phyloP scores from a whole-genome alignment of 164 flowering plant genomes.

The Magnolia officinalis region DNA sequence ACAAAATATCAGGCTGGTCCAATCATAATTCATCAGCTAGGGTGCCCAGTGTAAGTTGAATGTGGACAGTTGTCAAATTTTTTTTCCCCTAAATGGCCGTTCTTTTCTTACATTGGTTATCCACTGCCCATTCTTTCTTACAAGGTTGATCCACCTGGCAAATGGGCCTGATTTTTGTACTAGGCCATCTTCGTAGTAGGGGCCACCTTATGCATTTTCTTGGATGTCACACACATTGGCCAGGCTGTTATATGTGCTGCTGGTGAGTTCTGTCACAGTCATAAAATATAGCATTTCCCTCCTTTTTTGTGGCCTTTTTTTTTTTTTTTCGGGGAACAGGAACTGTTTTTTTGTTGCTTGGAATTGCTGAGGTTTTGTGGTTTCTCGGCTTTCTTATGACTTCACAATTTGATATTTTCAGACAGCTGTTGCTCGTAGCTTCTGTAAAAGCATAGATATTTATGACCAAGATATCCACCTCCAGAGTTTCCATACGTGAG shows the following conservation, averaged over 20 bases:
- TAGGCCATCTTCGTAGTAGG: too few species aligned
- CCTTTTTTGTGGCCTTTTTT: background rate
- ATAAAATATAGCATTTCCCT: too few species aligned
- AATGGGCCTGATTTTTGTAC: too few species aligned
- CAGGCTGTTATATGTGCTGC: background rate
- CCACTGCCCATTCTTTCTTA: too few species aligned
- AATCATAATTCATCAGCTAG: too few species aligned
- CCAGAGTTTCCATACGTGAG: conserved; percentile 68
- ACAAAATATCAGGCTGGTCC: too few species aligned
- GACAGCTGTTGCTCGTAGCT: conserved; percentile 81
- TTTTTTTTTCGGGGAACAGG: background rate
- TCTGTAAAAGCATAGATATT: conserved; percentile 69
- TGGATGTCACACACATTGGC: background rate
- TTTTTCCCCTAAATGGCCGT: too few species aligned
- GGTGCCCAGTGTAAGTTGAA: too few species aligned
- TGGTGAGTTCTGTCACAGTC: background rate
- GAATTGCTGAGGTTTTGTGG: background rate
- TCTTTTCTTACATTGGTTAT: too few species aligned
- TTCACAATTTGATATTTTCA: conserved; percentile 22
- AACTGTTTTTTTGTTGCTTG: background rate
- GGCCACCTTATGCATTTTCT: background rate
- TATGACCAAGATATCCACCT: conserved; percentile 87
- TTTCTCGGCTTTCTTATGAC: background rate
- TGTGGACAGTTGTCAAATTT: too few species aligned
- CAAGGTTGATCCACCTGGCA: too few species aligned